phyloP scores from a whole-genome alignment of 345 rosid species.

The Cardamine chenopodiifolia region DNA sequence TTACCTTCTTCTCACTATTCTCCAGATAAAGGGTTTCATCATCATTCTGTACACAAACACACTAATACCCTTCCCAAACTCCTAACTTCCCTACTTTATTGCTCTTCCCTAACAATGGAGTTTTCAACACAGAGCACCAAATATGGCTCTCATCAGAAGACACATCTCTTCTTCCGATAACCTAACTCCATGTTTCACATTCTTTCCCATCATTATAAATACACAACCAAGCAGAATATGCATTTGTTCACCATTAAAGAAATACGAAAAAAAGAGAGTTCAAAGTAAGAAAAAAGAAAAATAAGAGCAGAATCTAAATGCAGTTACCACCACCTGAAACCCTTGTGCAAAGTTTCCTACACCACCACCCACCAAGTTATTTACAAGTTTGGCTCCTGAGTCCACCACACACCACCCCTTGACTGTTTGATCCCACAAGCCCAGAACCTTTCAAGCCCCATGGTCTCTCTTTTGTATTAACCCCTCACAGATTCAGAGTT shows the following conservation, averaged over 20 bases:
- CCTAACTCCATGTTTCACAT: constrained; percentile 52
- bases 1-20: constrained; percentile 32
- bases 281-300: constrained; percentile 19
- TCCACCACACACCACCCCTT: constrained; percentile 30
- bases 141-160: constrained; percentile 55
- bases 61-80: constrained; percentile 25
- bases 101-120: constrained; percentile 23
- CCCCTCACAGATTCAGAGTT: constrained; percentile 80
- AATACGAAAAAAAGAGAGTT: constrained; percentile 22
- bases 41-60: constrained; percentile 32
- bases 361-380: constrained; percentile 42
- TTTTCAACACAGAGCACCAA: constrained; percentile 53
- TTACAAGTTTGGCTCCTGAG: constrained; percentile 43
- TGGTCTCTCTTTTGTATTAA: constrained; percentile 34
- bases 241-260: constrained; percentile 38
- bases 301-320: constrained; percentile 30
- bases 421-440: constrained; percentile 21
- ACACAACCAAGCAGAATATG: constrained; percentile 49
- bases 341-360: constrained; percentile 43
- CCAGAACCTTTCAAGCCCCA: constrained; percentile 1
- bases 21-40: constrained; percentile 24
- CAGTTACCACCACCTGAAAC: constrained; percentile 36
- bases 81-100: constrained; percentile 8
- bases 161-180: constrained; percentile 38
- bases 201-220: constrained; percentile 48